Base-by-base conservation (phyloP, 176 grass and related monocot genomes). In the Lolium multiflorum region DNA sequence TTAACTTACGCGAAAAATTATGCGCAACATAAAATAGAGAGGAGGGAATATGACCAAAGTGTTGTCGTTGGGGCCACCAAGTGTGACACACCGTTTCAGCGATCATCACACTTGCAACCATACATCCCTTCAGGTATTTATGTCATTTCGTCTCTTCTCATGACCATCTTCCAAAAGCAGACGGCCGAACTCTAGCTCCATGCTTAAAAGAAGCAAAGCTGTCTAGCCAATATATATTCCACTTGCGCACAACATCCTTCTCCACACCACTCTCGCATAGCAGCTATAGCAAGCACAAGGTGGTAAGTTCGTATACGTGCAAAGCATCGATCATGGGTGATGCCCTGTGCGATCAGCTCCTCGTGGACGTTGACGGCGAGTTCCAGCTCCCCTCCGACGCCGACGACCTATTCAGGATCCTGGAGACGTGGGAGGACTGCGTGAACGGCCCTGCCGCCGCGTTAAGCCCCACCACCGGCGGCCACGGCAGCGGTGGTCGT, bases 321-420 rank as follows among this genome's bases (percentile, higher is more conserved):
- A 66, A 54, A 67, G 56, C 37, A 28, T 2, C 41, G 13, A 20
- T 18, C 71, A 91, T 87, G 92, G 86, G 76, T 25, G 87, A 91
- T 43, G 81, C 83, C 16, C 83, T 89, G 46, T 91, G 87, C 50
- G 81, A 87, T 50, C 89, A 75, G 24, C 81, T 94, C 64, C 87
- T 94, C 63, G 58, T 83, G 65, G 84, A 82, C 37, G 74, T 67
- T 80, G 58, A 85, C 78, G 66, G 83, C 48, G 83, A 87, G 22
- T 82, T 83, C 74, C 74, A 63, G 21, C 76, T 87, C 26, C 43
- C 39, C 3, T 74, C 84, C 24, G 80, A 87, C 75, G 61, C 61
- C 60, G 91, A 89, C 25, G 89, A 97, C 78, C 55, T 97, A 31
- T 84, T 91, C 67, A 94, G 89, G 84, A 87, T 97, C 85, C 71